Conservation (phyloP, 1,284 basidiomycete species). For the Cryptococcus amylolentus region DNA sequence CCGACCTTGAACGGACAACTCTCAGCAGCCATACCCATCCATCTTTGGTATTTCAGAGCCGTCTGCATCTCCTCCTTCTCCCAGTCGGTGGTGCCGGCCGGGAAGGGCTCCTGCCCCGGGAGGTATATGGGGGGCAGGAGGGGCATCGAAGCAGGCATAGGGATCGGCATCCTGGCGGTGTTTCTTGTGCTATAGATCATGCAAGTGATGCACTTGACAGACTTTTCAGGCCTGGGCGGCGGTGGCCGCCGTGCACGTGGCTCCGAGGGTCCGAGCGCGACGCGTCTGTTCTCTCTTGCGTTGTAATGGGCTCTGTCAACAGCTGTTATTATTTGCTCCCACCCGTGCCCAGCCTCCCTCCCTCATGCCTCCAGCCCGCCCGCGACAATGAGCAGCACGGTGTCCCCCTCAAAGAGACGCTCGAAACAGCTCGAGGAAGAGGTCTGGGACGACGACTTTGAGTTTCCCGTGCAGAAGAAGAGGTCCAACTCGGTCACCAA, state of each 20-base stretch:
- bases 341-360: not conserved
- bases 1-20: slow-evolving; percentile 78
- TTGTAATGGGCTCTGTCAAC: not conserved
- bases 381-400: not conserved
- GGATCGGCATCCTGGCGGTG: slow-evolving; percentile 1
- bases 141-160: slow-evolving; percentile 18
- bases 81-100: slow-evolving; percentile 74
- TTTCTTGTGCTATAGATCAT: not conserved
- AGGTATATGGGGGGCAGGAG: slow-evolving; percentile 46
- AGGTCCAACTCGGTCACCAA: slow-evolving; percentile 2
- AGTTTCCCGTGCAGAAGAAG: slow-evolving; percentile 30
- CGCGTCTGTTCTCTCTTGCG: not conserved
- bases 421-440: slow-evolving; percentile 33
- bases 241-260: no score
- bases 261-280: not conserved
- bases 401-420: not conserved
- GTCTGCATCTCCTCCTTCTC: slow-evolving; percentile 67
- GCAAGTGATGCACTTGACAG: not conserved
- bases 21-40: slow-evolving; percentile 68
- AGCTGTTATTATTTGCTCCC: not conserved
- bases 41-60: slow-evolving; percentile 69
- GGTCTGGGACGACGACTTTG: slow-evolving; percentile 49
- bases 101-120: slow-evolving; percentile 57
- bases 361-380: not conserved
- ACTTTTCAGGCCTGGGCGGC: not conserved